These are phyloP conservation scores for Plenodomus biglobosus DNA, from an alignment of 2,329 filamentous ascomycete species.

Conservation along the genomic window DNA sequence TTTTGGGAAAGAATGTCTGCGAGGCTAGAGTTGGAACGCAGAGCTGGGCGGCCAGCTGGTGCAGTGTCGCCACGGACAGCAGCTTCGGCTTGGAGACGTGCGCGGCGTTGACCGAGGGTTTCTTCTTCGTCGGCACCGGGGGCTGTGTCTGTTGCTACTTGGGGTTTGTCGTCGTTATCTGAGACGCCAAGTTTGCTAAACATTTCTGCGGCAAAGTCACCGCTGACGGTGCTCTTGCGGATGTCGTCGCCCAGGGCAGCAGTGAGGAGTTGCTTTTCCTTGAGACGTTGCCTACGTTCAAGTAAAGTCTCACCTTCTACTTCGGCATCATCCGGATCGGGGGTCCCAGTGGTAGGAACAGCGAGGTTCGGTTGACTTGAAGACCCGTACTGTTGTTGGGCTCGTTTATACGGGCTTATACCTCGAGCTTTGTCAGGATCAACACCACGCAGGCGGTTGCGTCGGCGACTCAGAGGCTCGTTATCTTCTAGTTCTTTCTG, in stretches of 20 bases:
- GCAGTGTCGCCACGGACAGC: conserved; percentile 49
- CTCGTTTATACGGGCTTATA: conserved; percentile 24
- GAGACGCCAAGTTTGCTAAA: conserved; percentile 51
- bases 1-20: conserved; percentile 63
- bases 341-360: conserved; percentile 30
- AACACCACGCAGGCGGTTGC: conserved; percentile 71
- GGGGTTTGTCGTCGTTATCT: conserved; percentile 26
- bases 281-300: conserved; percentile 66
- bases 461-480: conserved; percentile 78
- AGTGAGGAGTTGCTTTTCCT: conserved; percentile 56
- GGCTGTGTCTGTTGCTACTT: conserved; percentile 19
- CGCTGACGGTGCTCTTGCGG: conserved; percentile 58
- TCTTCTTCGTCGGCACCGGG: conserved; percentile 66
- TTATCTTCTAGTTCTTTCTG: conserved; percentile 86
- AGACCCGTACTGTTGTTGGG: conserved; percentile 19
- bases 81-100: conserved; percentile 71
- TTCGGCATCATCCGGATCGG: conserved; percentile 34
- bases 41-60: conserved; percentile 33
- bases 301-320: conserved; percentile 66
- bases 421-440: conserved; percentile 40
- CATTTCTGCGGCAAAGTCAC: conserved; percentile 68
- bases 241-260: conserved; percentile 46
- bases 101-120: conserved; percentile 75
- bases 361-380: conserved; percentile 30
- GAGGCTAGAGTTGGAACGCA: conserved; percentile 56